Evolutionary conservation across 495 filamentous ascomycete species (phyloP), one percentile per base, ranked within the genome.

Genomic region (Cercophora sp.): DNA sequence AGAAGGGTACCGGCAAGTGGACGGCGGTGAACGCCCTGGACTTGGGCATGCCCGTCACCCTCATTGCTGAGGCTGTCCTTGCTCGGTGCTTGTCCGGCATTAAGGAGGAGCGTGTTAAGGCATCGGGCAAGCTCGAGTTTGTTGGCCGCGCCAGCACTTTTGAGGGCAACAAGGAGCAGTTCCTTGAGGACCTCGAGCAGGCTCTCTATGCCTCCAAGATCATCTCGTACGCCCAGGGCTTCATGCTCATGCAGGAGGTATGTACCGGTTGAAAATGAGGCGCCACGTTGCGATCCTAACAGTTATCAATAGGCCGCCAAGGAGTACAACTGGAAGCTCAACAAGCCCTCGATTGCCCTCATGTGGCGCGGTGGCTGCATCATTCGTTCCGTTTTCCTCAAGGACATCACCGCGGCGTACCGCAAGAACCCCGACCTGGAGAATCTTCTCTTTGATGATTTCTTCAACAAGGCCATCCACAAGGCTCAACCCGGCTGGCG

Each of bases 301-400:
- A 11, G 29, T 19, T 9, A 57, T 49, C 36, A 47, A 51, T 52
- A 79, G 90, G 92, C 93, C 60, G 93, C 91, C 69, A 92, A 88
- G 72, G 87, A 96, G 69, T 98, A 94, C 79, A 62, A 68, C 52
- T 98, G 93, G 93, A 96, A 97, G 83, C 85, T 98, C 49, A 96
- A 98, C 85, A 98, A 96, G 84, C 93, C 93, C 51, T 96, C 95
- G 56, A 98, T 98, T 67, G 93, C 93, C 56, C 85, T 98, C 68
- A 98, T 98, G 93, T 98, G 93, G 93, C 89, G 93, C 71, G 93
- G 93, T 75, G 93, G 93, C 54, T 98, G 93, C 85, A 98, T 98
- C 69, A 98, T 98, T 76, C 93, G 93, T 73, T 97, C 94, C 57
- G 93, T 98, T 68, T 98, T 98, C 89, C 78, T 98, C 55, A 96